Evolutionary conservation across 441 rosid species (phyloP).

Genomic region (Croton laevigatus): DNA sequence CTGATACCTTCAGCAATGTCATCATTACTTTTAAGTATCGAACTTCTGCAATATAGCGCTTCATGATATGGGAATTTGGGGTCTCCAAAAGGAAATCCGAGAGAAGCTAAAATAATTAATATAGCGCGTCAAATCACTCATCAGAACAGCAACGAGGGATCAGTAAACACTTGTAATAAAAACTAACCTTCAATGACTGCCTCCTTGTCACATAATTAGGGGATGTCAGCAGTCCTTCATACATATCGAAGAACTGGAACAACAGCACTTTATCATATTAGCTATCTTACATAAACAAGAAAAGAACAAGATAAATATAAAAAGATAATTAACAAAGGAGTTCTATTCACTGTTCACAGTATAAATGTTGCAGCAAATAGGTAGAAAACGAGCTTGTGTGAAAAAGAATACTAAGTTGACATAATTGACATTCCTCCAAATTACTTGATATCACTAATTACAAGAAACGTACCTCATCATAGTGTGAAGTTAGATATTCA

Average conservation of each 20-base stretch:
- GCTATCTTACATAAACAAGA: slow-evolving; percentile 15
- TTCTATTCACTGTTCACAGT: slow-evolving; percentile 12
- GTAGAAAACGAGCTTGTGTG: background rate
- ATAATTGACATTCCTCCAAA: background rate
- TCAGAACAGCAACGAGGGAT: slow-evolving; percentile 14
- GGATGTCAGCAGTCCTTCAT: slow-evolving; percentile 79
- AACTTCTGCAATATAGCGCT: slow-evolving; percentile 85
- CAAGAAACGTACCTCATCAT: slow-evolving; percentile 65
- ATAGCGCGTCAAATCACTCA: slow-evolving; percentile 23
- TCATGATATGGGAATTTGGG: slow-evolving; percentile 80
- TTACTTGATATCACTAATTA: slow-evolving; percentile 1
- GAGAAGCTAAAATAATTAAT: slow-evolving; percentile 63
- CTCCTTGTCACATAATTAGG: slow-evolving; percentile 93
- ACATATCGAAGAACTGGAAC: slow-evolving; percentile 81
- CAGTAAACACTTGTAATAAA: slow-evolving; percentile 15
- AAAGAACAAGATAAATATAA: slow-evolving; percentile 6
- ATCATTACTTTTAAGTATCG: slow-evolving; percentile 83
- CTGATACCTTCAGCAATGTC: slow-evolving; percentile 73
- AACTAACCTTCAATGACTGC: slow-evolving; percentile 89
- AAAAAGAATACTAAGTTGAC: slow-evolving; percentile 4
- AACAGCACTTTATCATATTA: slow-evolving; percentile 27
- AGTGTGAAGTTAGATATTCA: slow-evolving; percentile 76
- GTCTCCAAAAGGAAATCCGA: slow-evolving; percentile 91
- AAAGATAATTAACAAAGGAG: slow-evolving; percentile 3
- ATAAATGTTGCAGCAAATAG: slow-evolving; percentile 4